Evolutionary conservation across 768 basidiomycete genomes (phyloP).

Genomic region (Lactarius deliciosus): DNA sequence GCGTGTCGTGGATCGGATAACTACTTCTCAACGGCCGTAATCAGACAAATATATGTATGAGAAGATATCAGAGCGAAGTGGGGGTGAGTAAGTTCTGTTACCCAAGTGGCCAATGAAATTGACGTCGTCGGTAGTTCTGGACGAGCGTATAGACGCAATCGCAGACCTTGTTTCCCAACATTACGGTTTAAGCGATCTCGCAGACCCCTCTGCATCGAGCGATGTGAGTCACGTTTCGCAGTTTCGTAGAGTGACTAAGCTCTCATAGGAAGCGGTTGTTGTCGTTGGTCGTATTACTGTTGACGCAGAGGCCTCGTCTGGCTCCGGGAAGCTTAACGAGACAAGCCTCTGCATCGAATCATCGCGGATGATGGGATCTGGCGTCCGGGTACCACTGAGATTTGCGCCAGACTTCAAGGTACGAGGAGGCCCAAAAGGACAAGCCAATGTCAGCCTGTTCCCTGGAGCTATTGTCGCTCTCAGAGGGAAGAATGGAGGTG

Average conservation of each 20-base stretch:
- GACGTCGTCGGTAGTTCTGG: slow-evolving; percentile 55
- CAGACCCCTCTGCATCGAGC: slow-evolving; percentile 65
- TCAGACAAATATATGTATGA: slow-evolving; percentile 91
- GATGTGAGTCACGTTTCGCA: slow-evolving; percentile 41
- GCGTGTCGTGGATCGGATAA: background rate
- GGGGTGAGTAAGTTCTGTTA: slow-evolving; percentile 48
- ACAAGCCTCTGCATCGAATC: slow-evolving; percentile 76
- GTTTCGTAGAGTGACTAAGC: background rate
- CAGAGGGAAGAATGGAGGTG: slow-evolving; percentile 89
- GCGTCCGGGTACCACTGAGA: slow-evolving; percentile 65
- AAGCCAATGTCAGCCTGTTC: slow-evolving; percentile 72
- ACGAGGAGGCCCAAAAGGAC: slow-evolving; percentile 59
- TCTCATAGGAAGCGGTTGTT: slow-evolving; percentile 37
- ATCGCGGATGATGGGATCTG: slow-evolving; percentile 73
- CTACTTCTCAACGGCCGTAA: slow-evolving; percentile 12
- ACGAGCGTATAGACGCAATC: slow-evolving; percentile 85
- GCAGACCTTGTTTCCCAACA: slow-evolving; percentile 68
- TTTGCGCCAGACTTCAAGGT: slow-evolving; percentile 68
- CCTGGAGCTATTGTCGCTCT: slow-evolving; percentile 87
- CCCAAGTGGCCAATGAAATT: background rate
- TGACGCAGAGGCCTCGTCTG: slow-evolving; percentile 60
- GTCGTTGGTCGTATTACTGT: slow-evolving; percentile 37
- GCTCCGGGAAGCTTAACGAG: slow-evolving; percentile 66
- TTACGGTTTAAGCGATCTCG: slow-evolving; percentile 71
- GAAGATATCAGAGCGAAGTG: slow-evolving; percentile 79